A percentile compares a stretch with the other conserved stretches of the same genome.
phyloP scores from a whole-genome alignment of 208 protist genomes.

The Leishmania martiniquensis region DNA sequence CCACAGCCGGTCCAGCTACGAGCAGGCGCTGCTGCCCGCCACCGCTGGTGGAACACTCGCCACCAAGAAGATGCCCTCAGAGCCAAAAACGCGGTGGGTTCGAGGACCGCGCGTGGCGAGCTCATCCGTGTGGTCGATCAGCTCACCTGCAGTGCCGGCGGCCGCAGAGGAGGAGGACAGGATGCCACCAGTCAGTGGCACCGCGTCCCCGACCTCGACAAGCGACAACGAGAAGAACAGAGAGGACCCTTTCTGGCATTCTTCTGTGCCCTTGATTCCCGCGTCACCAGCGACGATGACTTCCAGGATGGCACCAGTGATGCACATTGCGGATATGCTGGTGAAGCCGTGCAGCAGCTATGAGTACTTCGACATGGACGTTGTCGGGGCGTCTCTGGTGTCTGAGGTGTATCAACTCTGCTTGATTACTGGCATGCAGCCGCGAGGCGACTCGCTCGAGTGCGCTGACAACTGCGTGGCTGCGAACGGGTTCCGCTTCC shows the following conservation, averaged over 20 bases:
- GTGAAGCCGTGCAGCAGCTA: conserved; percentile 29
- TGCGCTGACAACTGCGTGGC: conserved; percentile 30
- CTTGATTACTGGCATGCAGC: conserved; percentile 38
- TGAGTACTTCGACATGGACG: conserved; percentile 81
- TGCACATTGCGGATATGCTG: conserved; percentile 13
- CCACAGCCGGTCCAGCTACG: conserved; percentile 42
- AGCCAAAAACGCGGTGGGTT: not conserved
- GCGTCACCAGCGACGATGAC: not conserved
- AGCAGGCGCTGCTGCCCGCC: conserved; percentile 23
- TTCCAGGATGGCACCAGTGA: not conserved
- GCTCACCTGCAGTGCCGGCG: not conserved
- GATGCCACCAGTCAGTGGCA: not conserved
- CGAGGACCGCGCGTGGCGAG: not conserved
- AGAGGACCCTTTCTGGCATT: not conserved
- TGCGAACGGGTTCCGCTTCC: conserved; percentile 63
- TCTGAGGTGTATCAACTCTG: conserved; percentile 78
- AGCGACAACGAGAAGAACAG: conserved; percentile 5
- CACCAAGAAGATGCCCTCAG: not conserved
- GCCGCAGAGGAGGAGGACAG: not conserved
- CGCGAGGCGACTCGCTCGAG: conserved; percentile 18
- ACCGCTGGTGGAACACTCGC: conserved; percentile 17
- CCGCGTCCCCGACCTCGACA: not conserved
- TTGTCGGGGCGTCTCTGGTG: conserved; percentile 52
- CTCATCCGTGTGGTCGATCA: conserved; percentile 9
- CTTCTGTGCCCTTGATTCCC: not conserved